phyloP scores from a whole-genome alignment of 2,329 filamentous ascomycete genomes.

The Ustulina deusta region DNA sequence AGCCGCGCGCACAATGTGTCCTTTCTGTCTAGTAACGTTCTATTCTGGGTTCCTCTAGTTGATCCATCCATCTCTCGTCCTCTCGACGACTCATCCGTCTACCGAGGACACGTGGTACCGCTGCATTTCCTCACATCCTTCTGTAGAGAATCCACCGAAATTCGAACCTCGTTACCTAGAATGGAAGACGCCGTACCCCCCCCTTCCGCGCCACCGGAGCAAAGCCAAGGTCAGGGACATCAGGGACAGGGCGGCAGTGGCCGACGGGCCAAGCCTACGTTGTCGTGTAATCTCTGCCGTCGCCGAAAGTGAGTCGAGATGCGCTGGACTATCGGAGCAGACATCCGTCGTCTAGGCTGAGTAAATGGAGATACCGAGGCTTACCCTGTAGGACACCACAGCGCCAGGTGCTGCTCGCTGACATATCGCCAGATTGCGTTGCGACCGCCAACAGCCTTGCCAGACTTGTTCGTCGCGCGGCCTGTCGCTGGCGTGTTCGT shows the following conservation, averaged over 20 bases:
- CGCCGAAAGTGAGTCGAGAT: constrained; percentile 29
- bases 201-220: not conserved
- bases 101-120: not conserved
- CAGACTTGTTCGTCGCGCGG: constrained; percentile 29
- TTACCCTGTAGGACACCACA: not conserved
- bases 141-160: not conserved
- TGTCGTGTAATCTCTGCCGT: constrained; percentile 30
- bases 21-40: not conserved
- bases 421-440: constrained; percentile 24
- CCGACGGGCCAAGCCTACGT: constrained; percentile 15
- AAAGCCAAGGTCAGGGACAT: constrained; percentile 1
- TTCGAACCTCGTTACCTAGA: not conserved
- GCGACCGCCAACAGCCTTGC: constrained; percentile 25
- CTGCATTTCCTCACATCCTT: too few species aligned
- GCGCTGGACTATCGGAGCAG: not conserved
- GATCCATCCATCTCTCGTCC: not conserved
- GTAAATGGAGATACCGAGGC: not conserved
- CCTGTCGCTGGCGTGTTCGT: constrained; percentile 22
- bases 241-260: constrained; percentile 2
- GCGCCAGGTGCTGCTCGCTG: not conserved
- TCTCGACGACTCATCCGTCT: not conserved
- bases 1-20: not conserved
- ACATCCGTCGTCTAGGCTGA: not conserved
- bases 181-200: not conserved
- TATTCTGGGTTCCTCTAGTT: not conserved